These are phyloP conservation scores for Salix exigua DNA, from an alignment of 345 rosid genomes.

Conservation along the genomic window DNA sequence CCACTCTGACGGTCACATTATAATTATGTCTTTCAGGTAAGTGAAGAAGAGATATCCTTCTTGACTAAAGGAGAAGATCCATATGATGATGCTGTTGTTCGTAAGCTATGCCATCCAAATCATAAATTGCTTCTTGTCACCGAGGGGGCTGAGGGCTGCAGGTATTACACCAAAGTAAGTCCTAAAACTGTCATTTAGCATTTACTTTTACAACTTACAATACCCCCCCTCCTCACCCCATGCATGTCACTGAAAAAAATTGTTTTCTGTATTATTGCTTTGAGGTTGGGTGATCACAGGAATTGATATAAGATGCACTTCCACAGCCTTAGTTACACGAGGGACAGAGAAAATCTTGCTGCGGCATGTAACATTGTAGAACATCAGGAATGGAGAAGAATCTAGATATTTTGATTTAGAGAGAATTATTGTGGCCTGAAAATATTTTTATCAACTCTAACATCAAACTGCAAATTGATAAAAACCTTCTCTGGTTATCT, in stretches of 20 bases:
- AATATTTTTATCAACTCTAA: background rate
- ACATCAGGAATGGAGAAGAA: background rate
- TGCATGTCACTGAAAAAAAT: background rate
- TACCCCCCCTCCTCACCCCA: background rate
- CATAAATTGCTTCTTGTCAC: slow-evolving; percentile 88
- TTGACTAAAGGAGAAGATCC: slow-evolving; percentile 92
- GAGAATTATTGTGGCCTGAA: background rate
- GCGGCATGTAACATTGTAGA: background rate
- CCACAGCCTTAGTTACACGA: background rate
- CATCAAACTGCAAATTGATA: background rate
- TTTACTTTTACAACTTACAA: background rate
- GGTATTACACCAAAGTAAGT: slow-evolving; percentile 86
- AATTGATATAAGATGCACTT: background rate
- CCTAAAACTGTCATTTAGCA: background rate
- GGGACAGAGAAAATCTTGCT: background rate
- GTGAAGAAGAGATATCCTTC: slow-evolving; percentile 87
- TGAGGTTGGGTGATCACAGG: background rate
- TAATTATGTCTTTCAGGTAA: slow-evolving; percentile 45
- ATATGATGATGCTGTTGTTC: slow-evolving; percentile 71
- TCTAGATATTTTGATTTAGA: background rate
- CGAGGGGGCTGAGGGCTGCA: slow-evolving; percentile 81
- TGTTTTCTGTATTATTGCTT: background rate
- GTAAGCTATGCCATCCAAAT: slow-evolving; percentile 67
- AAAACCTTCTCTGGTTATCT: background rate
- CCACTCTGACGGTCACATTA: background rate